These are phyloP conservation scores for Phellinidium pouzarii DNA, from an alignment of 1,284 basidiomycete genomes.

Conservation along the genomic window DNA sequence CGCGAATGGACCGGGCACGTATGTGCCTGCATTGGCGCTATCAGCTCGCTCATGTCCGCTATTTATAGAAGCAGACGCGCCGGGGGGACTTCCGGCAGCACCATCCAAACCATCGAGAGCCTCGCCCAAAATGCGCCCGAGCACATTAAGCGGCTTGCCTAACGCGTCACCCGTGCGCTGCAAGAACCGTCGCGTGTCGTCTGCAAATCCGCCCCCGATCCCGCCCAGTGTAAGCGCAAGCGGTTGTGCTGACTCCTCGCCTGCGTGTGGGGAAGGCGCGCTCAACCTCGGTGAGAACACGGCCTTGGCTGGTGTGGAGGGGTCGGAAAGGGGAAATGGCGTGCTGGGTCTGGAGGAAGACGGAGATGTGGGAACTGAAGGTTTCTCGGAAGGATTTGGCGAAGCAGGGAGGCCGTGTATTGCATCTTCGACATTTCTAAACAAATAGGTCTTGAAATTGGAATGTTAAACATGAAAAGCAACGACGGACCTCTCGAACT, in stretches of 20 bases:
- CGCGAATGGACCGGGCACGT: too few relatives aligned
- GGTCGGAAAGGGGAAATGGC: conserved; percentile 20
- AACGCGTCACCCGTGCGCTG: conserved; percentile 86
- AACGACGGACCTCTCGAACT: conserved; percentile 69
- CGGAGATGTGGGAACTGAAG: conserved; percentile 19
- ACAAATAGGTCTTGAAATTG: conserved; percentile 3
- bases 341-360: conserved; percentile 22
- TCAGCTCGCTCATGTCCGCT: too few relatives aligned
- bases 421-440: conserved; percentile 76
- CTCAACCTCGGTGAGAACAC: conserved; percentile 25
- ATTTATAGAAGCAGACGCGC: too few relatives aligned
- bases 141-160: conserved; percentile 80
- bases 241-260: conserved; percentile 81
- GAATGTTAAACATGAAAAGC: background rate
- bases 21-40: too few relatives aligned
- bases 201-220: conserved; percentile 45
- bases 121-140: conserved; percentile 80
- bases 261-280: conserved; percentile 48
- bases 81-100: background rate
- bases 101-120: conserved; percentile 51
- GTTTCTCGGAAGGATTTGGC: conserved; percentile 18
- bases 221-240: conserved; percentile 58
- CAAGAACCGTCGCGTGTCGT: conserved; percentile 76
- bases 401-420: conserved; percentile 71
- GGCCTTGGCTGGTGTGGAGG: conserved; percentile 23